Conservation (phyloP, 257 asterid species). For the Scutellaria galericulata region DNA sequence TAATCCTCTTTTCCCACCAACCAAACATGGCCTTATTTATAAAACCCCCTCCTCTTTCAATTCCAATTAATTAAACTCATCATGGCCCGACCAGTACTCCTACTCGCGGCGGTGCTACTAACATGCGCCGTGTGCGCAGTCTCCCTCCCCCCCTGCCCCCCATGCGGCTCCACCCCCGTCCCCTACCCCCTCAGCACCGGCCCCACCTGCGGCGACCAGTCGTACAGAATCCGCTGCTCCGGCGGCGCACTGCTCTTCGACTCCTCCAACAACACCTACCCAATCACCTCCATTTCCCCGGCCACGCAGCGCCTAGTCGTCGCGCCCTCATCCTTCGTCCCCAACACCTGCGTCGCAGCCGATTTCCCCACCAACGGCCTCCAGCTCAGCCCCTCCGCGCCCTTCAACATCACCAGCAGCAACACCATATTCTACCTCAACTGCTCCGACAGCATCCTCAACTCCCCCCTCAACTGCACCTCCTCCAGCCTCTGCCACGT, state of each 20-base stretch:
- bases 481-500: constrained; percentile 76
- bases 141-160: constrained; percentile 61
- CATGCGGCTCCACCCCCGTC: constrained; percentile 69
- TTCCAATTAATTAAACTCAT: not conserved
- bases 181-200: constrained; percentile 90
- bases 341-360: constrained; percentile 67
- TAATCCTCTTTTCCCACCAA: constrained; percentile 21
- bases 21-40: constrained; percentile 26
- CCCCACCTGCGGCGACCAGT: constrained; percentile 75
- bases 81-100: constrained; percentile 38
- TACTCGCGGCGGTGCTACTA: constrained; percentile 46
- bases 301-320: constrained; percentile 60
- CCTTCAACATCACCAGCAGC: constrained; percentile 84
- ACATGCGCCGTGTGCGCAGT: constrained; percentile 36
- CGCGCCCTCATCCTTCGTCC: constrained; percentile 63
- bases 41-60: constrained; percentile 5
- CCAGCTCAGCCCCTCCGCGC: constrained; percentile 64
- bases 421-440: constrained; percentile 80
- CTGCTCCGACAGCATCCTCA: constrained; percentile 42
- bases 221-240: constrained; percentile 68
- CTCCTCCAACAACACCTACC: constrained; percentile 74
- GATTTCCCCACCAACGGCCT: constrained; percentile 70
- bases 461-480: constrained; percentile 67
- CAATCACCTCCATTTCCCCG: constrained; percentile 62
- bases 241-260: constrained; percentile 51